A percentile compares a stretch with the other conserved stretches of the same genome.
These are phyloP conservation scores for Ophiostoma australiae DNA, from an alignment of 2,329 filamentous ascomycete species.

Conservation along the genomic window DNA sequence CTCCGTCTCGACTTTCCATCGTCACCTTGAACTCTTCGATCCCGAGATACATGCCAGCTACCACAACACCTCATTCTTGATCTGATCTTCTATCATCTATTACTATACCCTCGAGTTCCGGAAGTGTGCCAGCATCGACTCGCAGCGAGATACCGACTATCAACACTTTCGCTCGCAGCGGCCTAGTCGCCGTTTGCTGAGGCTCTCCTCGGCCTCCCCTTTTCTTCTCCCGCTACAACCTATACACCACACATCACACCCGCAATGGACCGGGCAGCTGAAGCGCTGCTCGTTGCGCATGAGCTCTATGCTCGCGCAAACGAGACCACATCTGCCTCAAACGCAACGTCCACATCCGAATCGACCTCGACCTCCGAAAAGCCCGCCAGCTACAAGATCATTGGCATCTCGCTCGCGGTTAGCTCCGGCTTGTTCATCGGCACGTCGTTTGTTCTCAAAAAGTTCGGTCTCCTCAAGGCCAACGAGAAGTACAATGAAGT, in stretches of 20 bases:
- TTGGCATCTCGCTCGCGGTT: conserved; percentile 81
- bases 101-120: not conserved
- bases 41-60: not conserved
- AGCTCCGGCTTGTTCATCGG: conserved; percentile 90
- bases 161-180: conserved; percentile 20
- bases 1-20: not conserved
- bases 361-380: conserved; percentile 22
- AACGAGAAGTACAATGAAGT: conserved; percentile 96
- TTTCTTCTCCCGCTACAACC: not conserved
- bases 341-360: conserved; percentile 12
- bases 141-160: not conserved
- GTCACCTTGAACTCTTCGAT: not conserved
- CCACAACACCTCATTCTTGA: not conserved
- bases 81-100: not conserved
- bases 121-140: not conserved
- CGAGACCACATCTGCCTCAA: conserved; percentile 30
- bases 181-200: conserved; percentile 21
- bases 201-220: conserved; percentile 10
- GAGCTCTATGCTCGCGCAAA: conserved; percentile 43
- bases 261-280: conserved; percentile 32
- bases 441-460: conserved; percentile 91
- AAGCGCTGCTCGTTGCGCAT: conserved; percentile 27
- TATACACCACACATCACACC: conserved; percentile 16
- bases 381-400: conserved; percentile 65
- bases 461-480: conserved; percentile 81